These are phyloP conservation scores for Russula olivacea DNA, from an alignment of 768 basidiomycete genomes.

Conservation along the genomic window DNA sequence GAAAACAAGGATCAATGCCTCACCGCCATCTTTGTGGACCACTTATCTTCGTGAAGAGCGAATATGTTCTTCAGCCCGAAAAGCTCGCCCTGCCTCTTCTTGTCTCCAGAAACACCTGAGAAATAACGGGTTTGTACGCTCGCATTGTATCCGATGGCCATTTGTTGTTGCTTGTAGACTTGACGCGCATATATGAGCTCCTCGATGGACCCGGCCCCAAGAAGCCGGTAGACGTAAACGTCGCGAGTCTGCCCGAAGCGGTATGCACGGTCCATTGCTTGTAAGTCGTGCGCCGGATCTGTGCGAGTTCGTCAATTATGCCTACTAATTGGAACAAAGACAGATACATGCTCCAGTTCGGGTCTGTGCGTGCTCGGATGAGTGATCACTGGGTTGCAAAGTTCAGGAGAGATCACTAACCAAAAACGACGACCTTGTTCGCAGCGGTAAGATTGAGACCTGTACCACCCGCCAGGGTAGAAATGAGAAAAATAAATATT, in stretches of 20 bases:
- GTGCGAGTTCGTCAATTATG: constrained; percentile 31
- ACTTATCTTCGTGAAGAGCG: constrained; percentile 59
- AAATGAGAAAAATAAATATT: constrained; percentile 80
- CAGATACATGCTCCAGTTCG: constrained; percentile 80
- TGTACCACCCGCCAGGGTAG: constrained; percentile 86
- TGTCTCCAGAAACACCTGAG: constrained; percentile 76
- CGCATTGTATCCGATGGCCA: constrained; percentile 84
- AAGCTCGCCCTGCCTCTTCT: constrained; percentile 66
- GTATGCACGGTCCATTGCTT: constrained; percentile 85
- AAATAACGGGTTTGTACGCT: constrained; percentile 83
- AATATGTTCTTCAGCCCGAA: constrained; percentile 87
- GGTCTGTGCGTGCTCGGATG: constrained; percentile 44
- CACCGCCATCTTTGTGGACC: constrained; percentile 72
- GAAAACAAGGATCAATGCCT: constrained; percentile 22
- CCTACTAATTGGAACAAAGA: not conserved
- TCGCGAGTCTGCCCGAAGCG: constrained; percentile 84
- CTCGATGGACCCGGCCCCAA: constrained; percentile 84
- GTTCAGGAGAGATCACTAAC: constrained; percentile 32
- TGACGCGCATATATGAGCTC: constrained; percentile 86
- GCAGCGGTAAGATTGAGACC: constrained; percentile 88
- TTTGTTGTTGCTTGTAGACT: constrained; percentile 90
- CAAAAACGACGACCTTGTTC: constrained; percentile 92
- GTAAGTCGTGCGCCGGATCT: constrained; percentile 95
- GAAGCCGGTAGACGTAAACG: constrained; percentile 74
- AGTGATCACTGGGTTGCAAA: not conserved